Base-by-base conservation (phyloP, 352 stramenopile species). In the Phytophthora macrochlamydospora region DNA sequence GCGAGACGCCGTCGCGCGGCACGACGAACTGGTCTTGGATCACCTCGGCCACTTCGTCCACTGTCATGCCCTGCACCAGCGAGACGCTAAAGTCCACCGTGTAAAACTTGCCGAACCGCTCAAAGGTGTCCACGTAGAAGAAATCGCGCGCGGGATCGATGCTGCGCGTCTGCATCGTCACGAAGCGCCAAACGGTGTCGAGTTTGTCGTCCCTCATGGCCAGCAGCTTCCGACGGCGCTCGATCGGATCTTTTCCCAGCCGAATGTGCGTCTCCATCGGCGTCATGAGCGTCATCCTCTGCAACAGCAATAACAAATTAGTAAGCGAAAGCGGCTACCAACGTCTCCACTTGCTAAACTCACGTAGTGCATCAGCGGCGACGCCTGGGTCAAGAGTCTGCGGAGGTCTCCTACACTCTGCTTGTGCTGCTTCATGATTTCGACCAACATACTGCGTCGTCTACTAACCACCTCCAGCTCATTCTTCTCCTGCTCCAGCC, bases 261-360 rank as follows among this genome's bases (percentile, higher is more conserved):
- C 77, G 78, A 52, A 90, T 88, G 59, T 71, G 83, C 59, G 75
- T 84, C 57, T 88, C 81, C 78, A 90, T 90, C 11, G 81, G 81
- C 12, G 79, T 87, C 81, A 90, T 90, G 13, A 90, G 62, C 40
- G 81, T 83, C 62, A 75, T 70, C 14, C 79, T 71, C 81, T 90
- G 46, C 30, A 29, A 56, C 13, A 18, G 33, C 3, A 38, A 61
- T 1, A 43, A 51, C 44, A n/a, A 24, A 38, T 59, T 14, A 65
- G 18, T 28, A 50, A 14, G 37, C 31, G 24, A 61, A 31, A 72
- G 31, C 60, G 18, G 18, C 18, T 24, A 24, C 18, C 18, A 24
- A 24, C 18, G 18, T 24, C 18, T 24, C 18, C 18, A 24, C 18
- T 24, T 24, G 18, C 18, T 24, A 24, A 24, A 78, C 79, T 56